Percentiles rank a stretch among this genome's conserved stretches.
Evolutionary conservation across 2,329 filamentous ascomycete genomes (phyloP).

Genomic region (Xylaria sp.): DNA sequence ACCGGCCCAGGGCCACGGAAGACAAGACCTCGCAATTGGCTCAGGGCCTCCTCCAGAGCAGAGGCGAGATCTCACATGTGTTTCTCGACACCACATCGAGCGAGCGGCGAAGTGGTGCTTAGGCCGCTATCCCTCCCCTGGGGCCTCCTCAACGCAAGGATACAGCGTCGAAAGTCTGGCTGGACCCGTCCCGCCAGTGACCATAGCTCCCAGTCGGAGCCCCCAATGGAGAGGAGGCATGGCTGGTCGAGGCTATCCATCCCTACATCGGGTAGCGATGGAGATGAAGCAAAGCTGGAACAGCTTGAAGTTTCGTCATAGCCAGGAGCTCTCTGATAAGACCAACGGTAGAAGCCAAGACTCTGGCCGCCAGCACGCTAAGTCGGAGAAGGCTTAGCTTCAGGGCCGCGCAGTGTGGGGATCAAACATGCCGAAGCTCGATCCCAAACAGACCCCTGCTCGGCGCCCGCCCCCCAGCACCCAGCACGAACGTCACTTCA

Average conservation of each 20-base stretch:
- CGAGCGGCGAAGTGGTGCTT: slow-evolving; percentile 27
- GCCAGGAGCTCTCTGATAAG: slow-evolving; percentile 42
- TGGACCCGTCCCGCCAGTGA: slow-evolving; percentile 12
- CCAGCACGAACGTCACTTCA: background rate
- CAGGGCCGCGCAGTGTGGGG: slow-evolving; percentile 37
- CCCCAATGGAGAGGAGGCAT: background rate
- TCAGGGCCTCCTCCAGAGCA: slow-evolving; percentile 7
- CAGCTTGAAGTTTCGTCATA: slow-evolving; percentile 59
- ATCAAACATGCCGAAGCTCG: slow-evolving; percentile 40
- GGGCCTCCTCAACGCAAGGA: slow-evolving; percentile 9
- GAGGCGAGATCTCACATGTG: slow-evolving; percentile 7
- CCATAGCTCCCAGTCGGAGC: background rate
- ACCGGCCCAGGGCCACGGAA: slow-evolving; percentile 30
- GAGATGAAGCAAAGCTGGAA: slow-evolving; percentile 61
- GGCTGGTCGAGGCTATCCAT: slow-evolving; percentile 12
- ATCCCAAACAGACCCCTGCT: slow-evolving; percentile 32
- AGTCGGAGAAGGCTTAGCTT: slow-evolving; percentile 40
- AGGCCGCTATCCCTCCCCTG: slow-evolving; percentile 12
- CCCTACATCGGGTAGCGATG: slow-evolving; percentile 41
- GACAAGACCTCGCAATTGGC: slow-evolving; percentile 39
- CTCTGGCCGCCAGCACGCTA: slow-evolving; percentile 26
- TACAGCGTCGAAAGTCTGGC: slow-evolving; percentile 18
- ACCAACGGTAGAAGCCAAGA: slow-evolving; percentile 42
- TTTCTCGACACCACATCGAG: slow-evolving; percentile 14
- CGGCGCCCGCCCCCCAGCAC: background rate